Percentiles rank a stretch among this genome's conserved stretches.
Conservation (phyloP, 352 stramenopile genomes). For the Pythium folliculosum region DNA sequence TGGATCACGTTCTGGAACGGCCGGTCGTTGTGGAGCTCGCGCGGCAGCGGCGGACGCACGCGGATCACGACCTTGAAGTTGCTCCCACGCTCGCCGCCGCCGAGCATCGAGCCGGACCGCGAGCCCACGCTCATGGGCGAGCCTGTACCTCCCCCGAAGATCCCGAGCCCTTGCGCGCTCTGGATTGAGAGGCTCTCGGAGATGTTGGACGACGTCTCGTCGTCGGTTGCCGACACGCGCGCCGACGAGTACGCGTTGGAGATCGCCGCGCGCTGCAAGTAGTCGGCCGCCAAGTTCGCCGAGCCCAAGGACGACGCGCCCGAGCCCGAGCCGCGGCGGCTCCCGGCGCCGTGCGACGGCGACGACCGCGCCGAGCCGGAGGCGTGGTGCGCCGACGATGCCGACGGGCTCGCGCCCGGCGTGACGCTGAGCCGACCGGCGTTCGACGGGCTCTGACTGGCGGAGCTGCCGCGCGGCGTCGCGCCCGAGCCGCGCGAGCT, state of each 20-base stretch:
- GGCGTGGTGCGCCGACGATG: slow-evolving; percentile 18
- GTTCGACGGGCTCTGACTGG: slow-evolving; percentile 23
- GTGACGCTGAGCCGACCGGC: slow-evolving; percentile 40
- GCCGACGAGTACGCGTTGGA: slow-evolving; percentile 60
- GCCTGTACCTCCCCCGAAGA: slow-evolving; percentile 25
- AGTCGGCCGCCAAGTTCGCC: slow-evolving; percentile 18
- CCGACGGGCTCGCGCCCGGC: slow-evolving; percentile 33
- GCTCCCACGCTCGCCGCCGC: slow-evolving; percentile 41
- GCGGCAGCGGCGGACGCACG: slow-evolving; percentile 83
- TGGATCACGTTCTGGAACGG: slow-evolving; percentile 92
- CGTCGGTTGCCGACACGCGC: slow-evolving; percentile 32
- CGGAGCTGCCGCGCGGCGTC: slow-evolving; percentile 24
- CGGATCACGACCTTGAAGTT: slow-evolving; percentile 95
- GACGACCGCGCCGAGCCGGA: slow-evolving; percentile 20
- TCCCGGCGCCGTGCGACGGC: slow-evolving; percentile 3
- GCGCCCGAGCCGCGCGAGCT: slow-evolving; percentile 30
- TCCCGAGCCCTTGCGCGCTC: neutral
- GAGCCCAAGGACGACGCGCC: slow-evolving; percentile 1
- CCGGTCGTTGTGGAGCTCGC: slow-evolving; percentile 86
- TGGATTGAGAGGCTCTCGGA: slow-evolving; percentile 54
- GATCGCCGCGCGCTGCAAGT: slow-evolving; percentile 65
- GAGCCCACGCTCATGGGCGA: slow-evolving; percentile 43
- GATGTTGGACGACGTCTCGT: slow-evolving; percentile 60
- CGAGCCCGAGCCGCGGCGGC: slow-evolving; percentile 9
- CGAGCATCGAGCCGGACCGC: slow-evolving; percentile 22